These are phyloP conservation scores for Aphanocladium album DNA, from an alignment of 2,329 filamentous ascomycete species.

Conservation along the genomic window DNA sequence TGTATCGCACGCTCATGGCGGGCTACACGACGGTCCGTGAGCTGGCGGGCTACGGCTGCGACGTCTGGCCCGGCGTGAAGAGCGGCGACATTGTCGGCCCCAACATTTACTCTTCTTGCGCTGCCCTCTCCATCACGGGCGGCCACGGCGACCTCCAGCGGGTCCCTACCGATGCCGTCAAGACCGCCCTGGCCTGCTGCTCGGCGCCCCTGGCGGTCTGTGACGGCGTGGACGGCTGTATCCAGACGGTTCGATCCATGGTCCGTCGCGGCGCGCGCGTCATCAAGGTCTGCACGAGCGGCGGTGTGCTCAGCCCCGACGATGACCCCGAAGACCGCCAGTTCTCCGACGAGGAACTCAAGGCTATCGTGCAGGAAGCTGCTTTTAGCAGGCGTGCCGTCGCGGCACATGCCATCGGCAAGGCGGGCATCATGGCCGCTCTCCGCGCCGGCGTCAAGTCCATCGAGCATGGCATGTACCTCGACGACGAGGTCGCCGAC, in stretches of 20 bases:
- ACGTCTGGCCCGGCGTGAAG: constrained; percentile 35
- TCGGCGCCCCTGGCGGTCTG: constrained; percentile 29
- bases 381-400: constrained; percentile 33
- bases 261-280: constrained; percentile 42
- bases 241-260: constrained; percentile 35
- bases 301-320: constrained; percentile 38
- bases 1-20: constrained; percentile 36
- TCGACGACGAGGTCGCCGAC: constrained; percentile 39
- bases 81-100: constrained; percentile 39
- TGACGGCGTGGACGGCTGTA: constrained; percentile 43
- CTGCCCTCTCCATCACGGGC: constrained; percentile 39
- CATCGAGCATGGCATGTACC: constrained; percentile 44
- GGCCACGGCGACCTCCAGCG: constrained; percentile 43
- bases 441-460: constrained; percentile 38
- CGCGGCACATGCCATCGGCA: constrained; percentile 41
- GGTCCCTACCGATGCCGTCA: constrained; percentile 29
- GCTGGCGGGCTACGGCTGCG: constrained; percentile 38
- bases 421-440: constrained; percentile 41
- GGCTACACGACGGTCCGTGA: constrained; percentile 47
- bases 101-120: constrained; percentile 40
- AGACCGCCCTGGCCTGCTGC: constrained; percentile 27
- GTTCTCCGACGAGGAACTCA: constrained; percentile 39
- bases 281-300: constrained; percentile 42
- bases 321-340: constrained; percentile 40
- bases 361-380: constrained; percentile 40